Evolutionary conservation across 2,329 filamentous ascomycete species (phyloP).

Genomic region (Clonostachys byssicola): DNA sequence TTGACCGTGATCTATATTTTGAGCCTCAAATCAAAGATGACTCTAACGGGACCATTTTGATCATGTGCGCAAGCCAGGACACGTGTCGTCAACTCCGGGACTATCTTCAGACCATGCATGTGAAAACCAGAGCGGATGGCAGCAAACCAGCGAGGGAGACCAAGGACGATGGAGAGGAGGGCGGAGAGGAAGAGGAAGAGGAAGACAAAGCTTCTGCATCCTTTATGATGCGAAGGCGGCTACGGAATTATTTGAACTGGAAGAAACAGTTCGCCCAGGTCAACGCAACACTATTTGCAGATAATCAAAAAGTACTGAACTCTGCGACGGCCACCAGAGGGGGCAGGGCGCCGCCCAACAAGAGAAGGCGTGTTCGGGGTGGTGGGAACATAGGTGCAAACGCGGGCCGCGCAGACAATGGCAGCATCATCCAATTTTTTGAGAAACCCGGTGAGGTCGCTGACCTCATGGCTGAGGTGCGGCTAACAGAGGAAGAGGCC

Average conservation of each 20-base stretch:
- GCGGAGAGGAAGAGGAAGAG: conserved; percentile 42
- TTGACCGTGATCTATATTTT: conserved; percentile 85
- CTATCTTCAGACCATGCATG: conserved; percentile 86
- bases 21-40: conserved; percentile 74
- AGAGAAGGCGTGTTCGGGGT: conserved; percentile 79
- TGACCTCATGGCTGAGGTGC: conserved; percentile 75
- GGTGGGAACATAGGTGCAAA: conserved; percentile 58
- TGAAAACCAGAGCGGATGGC: conserved; percentile 48
- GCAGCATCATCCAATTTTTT: conserved; percentile 72
- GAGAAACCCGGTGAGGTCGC: conserved; percentile 82
- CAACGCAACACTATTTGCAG: conserved; percentile 71
- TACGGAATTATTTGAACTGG: conserved; percentile 86
- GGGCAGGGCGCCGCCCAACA: conserved; percentile 69
- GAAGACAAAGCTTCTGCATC: conserved; percentile 66
- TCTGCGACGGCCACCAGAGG: conserved; percentile 56
- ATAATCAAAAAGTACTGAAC: conserved; percentile 69
- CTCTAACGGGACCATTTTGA: conserved; percentile 85
- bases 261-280: conserved; percentile 86
- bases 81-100: conserved; percentile 87
- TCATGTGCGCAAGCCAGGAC: conserved; percentile 89
- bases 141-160: neutral
- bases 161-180: conserved; percentile 6
- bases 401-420: conserved; percentile 61
- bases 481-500: conserved; percentile 73
- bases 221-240: conserved; percentile 85